Percentiles rank a stretch among this genome's conserved stretches.
Conservation (phyloP, 2,329 filamentous ascomycete genomes). For the Colletotrichum falcatum region DNA sequence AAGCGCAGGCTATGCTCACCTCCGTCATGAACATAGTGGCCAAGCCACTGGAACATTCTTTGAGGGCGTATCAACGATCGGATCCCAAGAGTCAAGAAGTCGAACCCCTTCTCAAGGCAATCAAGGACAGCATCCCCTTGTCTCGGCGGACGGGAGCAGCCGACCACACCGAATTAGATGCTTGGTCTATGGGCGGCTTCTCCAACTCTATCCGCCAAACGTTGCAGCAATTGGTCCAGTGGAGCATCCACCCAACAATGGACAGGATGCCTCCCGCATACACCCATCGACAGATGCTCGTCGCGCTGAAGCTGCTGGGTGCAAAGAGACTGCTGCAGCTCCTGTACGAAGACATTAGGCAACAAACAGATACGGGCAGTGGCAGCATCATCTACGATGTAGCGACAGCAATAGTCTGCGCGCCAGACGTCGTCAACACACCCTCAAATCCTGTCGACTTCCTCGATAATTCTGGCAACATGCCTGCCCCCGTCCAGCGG, state of each 20-base stretch:
- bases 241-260: slow-evolving; percentile 69
- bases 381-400: slow-evolving; percentile 76
- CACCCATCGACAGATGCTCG: slow-evolving; percentile 77
- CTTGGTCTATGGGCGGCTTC: slow-evolving; percentile 74
- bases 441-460: slow-evolving; percentile 49
- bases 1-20: slow-evolving; percentile 77
- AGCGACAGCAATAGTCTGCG: slow-evolving; percentile 75
- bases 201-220: slow-evolving; percentile 69
- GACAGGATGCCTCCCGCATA: slow-evolving; percentile 73
- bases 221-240: slow-evolving; percentile 73
- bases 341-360: slow-evolving; percentile 75
- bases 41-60: slow-evolving; percentile 73
- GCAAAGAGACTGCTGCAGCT: slow-evolving; percentile 69
- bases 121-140: slow-evolving; percentile 69
- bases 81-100: slow-evolving; percentile 77
- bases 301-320: slow-evolving; percentile 70
- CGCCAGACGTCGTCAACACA: slow-evolving; percentile 68
- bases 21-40: slow-evolving; percentile 79
- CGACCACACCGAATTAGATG: slow-evolving; percentile 75
- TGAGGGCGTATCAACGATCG: slow-evolving; percentile 74
- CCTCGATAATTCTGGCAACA: slow-evolving; percentile 52
- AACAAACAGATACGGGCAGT: slow-evolving; percentile 69
- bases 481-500: slow-evolving; percentile 55
- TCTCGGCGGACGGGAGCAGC: slow-evolving; percentile 72
- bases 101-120: slow-evolving; percentile 74